phyloP scores from a whole-genome alignment of 169 alveolate genomes.

The Amoebophrya sp. region DNA sequence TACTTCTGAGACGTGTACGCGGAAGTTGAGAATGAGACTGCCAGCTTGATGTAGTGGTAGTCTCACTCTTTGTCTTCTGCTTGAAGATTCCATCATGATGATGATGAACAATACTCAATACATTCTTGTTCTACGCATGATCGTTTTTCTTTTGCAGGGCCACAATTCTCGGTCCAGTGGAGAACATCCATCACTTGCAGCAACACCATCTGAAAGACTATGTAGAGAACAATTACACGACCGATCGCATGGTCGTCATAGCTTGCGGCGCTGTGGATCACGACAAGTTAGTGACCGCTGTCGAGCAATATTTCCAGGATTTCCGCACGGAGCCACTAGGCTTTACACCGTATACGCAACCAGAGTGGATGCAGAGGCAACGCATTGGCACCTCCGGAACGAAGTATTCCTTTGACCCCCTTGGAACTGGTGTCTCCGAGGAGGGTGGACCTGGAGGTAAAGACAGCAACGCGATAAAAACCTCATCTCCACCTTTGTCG shows the following conservation, averaged over 20 bases:
- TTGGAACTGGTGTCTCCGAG: too few species aligned
- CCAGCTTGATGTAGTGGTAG: too few species aligned
- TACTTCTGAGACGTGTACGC: not conserved
- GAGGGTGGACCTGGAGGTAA: not conserved
- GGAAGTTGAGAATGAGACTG: too few species aligned
- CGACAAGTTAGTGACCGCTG: not conserved
- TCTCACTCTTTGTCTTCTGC: too few species aligned
- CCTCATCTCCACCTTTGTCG: not conserved
- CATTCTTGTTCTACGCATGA: too few species aligned
- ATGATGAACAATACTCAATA: too few species aligned
- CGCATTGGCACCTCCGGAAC: not conserved
- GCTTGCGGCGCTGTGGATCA: not conserved
- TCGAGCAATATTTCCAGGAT: not conserved
- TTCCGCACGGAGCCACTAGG: not conserved
- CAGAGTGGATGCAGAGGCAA: not conserved
- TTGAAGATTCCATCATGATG: too few species aligned
- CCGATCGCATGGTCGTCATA: not conserved
- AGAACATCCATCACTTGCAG: conserved; percentile 6
- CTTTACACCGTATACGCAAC: not conserved
- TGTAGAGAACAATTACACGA: not conserved
- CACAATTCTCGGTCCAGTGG: conserved; percentile 1
- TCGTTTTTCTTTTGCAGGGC: too few species aligned
- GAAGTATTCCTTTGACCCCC: too few species aligned
- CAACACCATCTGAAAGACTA: not conserved
- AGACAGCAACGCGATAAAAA: not conserved